Percentiles rank a stretch among this genome's conserved stretches.
Conservation (phyloP, 768 basidiomycete species). For the Punctularia strigosozonata region DNA sequence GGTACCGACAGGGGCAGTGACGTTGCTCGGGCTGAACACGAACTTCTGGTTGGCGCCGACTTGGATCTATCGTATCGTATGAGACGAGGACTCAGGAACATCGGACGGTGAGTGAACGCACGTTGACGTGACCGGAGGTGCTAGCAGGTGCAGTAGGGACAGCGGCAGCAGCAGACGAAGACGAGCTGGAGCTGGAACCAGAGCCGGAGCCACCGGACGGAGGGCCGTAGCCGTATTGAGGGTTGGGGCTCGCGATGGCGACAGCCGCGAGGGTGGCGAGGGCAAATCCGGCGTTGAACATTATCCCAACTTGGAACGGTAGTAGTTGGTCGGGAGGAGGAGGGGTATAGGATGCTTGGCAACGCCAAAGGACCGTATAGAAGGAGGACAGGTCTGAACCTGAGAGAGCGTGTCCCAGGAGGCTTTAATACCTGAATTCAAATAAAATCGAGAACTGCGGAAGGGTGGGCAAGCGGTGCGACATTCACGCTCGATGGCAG, state of each 20-base stretch:
- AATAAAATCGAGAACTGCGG: too few species aligned
- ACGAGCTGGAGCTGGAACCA: too few species aligned
- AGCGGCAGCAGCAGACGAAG: conserved; percentile 16
- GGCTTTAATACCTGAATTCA: too few species aligned
- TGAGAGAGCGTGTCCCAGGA: too few species aligned
- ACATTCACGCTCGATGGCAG: too few species aligned
- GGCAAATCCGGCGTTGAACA: conserved; percentile 18
- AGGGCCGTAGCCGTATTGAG: conserved; percentile 23
- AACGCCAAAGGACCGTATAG: too few species aligned
- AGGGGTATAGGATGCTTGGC: too few species aligned
- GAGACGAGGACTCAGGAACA: background rate
- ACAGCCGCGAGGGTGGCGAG: conserved; percentile 19
- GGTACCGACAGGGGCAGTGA: conserved; percentile 38
- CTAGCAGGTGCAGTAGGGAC: conserved; percentile 18
- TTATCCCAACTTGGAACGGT: too few species aligned
- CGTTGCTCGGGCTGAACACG: conserved; percentile 30
- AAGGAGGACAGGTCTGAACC: too few species aligned
- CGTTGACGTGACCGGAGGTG: conserved; percentile 10
- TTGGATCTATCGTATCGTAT: conserved; percentile 22
- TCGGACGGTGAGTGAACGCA: conserved; percentile 1
- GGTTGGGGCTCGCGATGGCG: conserved; percentile 22
- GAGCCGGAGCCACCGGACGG: conserved; percentile 8
- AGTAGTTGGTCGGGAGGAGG: too few species aligned
- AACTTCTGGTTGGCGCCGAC: conserved; percentile 28
- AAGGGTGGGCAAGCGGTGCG: too few species aligned